These are phyloP conservation scores for Kalmusia sp. DNA, from an alignment of 2,329 filamentous ascomycete species.

Conservation along the genomic window DNA sequence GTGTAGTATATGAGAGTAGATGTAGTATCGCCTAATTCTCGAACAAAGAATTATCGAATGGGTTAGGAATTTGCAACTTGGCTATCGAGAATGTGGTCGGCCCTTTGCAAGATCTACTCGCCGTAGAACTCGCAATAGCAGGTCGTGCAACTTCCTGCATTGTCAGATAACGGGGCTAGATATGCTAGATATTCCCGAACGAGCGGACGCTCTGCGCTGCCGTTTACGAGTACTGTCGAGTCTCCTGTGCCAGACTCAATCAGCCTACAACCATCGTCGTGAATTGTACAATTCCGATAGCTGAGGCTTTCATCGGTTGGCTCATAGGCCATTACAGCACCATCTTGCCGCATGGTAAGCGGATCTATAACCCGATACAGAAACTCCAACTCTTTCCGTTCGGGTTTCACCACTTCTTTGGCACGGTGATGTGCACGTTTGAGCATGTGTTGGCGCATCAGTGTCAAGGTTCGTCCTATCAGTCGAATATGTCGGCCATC, in stretches of 20 bases:
- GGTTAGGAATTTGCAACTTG: no score
- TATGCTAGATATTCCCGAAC: background rate
- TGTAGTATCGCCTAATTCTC: no score
- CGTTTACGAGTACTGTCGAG: background rate
- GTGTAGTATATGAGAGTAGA: no score
- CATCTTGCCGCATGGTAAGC: no score
- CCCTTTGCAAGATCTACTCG: background rate
- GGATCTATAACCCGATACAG: background rate
- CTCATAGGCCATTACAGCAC: background rate
- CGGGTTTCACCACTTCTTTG: background rate
- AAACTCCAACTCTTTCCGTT: background rate
- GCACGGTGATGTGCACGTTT: background rate
- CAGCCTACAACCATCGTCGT: background rate
- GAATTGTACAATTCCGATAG: background rate
- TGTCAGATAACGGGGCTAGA: no score
- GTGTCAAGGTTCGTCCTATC: slow-evolving; percentile 19
- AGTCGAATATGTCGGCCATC: slow-evolving; percentile 19
- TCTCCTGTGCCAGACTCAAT: background rate
- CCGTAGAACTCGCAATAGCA: background rate
- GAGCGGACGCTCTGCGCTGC: background rate
- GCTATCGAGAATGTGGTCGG: no score
- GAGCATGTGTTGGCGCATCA: slow-evolving; percentile 24
- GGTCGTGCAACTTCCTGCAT: background rate
- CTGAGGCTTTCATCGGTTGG: background rate
- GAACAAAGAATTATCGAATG: no score